A percentile compares a stretch with the other conserved stretches of the same genome.
Conservation (phyloP, 495 filamentous ascomycete genomes). For the Lasiosphaeriaceae sp. region DNA sequence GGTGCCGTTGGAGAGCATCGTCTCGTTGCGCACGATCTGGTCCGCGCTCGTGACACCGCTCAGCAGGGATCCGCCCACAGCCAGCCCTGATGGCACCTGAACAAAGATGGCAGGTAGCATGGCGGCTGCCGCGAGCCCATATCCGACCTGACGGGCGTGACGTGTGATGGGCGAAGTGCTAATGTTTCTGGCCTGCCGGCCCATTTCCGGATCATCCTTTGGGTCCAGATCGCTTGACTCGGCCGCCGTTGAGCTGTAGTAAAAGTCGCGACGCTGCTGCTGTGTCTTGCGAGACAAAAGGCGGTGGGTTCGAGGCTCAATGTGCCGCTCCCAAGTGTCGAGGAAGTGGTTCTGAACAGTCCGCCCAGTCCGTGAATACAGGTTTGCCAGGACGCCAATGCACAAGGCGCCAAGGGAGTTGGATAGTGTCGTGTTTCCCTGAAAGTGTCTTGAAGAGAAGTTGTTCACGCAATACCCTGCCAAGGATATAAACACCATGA, state of each 20-base stretch:
- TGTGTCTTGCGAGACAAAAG: conserved; percentile 5
- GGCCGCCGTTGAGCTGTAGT: conserved; percentile 7
- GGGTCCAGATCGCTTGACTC: conserved; percentile 10
- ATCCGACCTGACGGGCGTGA: conserved; percentile 38
- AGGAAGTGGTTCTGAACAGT: conserved; percentile 25
- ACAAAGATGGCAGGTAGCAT: conserved; percentile 94
- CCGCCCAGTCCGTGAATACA: conserved; percentile 75
- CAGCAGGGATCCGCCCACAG: conserved; percentile 77
- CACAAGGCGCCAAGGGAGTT: conserved; percentile 82
- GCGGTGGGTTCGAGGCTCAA: conserved; percentile 21
- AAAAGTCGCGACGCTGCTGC: conserved; percentile 8
- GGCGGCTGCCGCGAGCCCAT: conserved; percentile 81
- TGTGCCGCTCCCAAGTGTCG: conserved; percentile 26
- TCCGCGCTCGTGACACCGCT: conserved; percentile 82
- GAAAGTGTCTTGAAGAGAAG: conserved; percentile 68
- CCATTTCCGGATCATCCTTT: conserved; percentile 18
- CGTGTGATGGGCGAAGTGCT: conserved; percentile 9
- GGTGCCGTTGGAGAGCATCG: conserved; percentile 25
- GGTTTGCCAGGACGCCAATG: conserved; percentile 80
- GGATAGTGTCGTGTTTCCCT: conserved; percentile 73
- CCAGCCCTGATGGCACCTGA: conserved; percentile 85
- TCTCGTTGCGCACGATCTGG: conserved; percentile 58
- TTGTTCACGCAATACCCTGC: conserved; percentile 86
- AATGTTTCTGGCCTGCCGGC: background rate
- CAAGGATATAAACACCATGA: conserved; percentile 77